phyloP scores from a whole-genome alignment of 495 filamentous ascomycete genomes.

The Aspergillus bridgeri region DNA sequence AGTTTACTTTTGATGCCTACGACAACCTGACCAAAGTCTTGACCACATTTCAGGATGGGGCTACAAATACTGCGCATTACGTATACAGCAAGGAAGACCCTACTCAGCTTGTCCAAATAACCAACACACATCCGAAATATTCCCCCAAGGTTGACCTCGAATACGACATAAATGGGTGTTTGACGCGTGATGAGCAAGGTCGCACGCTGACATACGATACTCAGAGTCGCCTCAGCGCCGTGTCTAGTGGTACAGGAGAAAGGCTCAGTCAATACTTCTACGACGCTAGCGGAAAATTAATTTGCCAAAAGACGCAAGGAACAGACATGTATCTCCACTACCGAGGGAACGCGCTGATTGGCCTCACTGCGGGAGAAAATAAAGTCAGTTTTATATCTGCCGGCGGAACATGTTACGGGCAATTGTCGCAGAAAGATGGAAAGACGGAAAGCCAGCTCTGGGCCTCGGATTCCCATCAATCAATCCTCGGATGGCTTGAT shows the following conservation, averaged over 20 bases:
- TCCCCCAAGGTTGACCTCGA: neutral
- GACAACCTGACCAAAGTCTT: neutral
- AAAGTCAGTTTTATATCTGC: neutral
- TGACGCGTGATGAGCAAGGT: slow-evolving; percentile 6
- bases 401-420: slow-evolving; percentile 4
- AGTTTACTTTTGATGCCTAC: neutral
- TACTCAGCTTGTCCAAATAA: slow-evolving; percentile 5
- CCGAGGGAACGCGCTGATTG: slow-evolving; percentile 6
- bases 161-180: slow-evolving; percentile 9
- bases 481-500: neutral
- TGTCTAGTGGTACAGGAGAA: too few relatives aligned
- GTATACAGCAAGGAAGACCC: slow-evolving; percentile 2
- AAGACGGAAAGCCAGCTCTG: neutral
- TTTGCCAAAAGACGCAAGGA: too few relatives aligned
- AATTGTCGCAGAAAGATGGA: neutral
- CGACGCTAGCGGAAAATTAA: too few relatives aligned
- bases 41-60: slow-evolving; percentile 6
- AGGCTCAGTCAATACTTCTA: slow-evolving; percentile 8
- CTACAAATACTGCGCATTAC: neutral
- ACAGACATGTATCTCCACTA: neutral
- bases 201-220: slow-evolving; percentile 6
- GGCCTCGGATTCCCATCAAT: slow-evolving; percentile 2
- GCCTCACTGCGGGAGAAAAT: neutral
- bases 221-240: neutral
- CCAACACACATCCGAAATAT: slow-evolving; percentile 5